phyloP scores from a whole-genome alignment of 768 basidiomycete genomes.

The Mycena crocata region DNA sequence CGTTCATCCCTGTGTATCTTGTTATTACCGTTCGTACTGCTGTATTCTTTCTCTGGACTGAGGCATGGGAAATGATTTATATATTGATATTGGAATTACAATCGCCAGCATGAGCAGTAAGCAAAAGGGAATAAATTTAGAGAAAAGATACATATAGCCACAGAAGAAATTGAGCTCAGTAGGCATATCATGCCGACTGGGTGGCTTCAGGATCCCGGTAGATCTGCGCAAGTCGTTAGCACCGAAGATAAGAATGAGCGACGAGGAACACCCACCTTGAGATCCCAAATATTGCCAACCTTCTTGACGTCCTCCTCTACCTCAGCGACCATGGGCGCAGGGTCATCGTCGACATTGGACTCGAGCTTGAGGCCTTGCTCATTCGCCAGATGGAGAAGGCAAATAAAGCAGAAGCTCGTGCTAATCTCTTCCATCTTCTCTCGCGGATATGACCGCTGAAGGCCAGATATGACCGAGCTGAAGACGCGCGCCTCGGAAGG shows the following conservation, averaged over 20 bases:
- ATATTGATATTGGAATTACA: constrained; percentile 25
- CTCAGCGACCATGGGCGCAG: constrained; percentile 49
- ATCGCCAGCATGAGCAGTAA: constrained; percentile 16
- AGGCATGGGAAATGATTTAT: too few species aligned
- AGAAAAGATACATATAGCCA: constrained; percentile 11
- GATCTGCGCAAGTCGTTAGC: constrained; percentile 45
- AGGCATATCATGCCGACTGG: constrained; percentile 30
- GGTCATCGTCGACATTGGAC: constrained; percentile 52
- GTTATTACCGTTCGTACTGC: constrained; percentile 7
- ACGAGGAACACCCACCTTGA: constrained; percentile 64
- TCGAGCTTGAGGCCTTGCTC: constrained; percentile 93
- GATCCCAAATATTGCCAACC: constrained; percentile 80
- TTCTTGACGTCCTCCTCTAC: constrained; percentile 56
- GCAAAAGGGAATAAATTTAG: constrained; percentile 28
- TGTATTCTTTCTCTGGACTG: constrained; percentile 19
- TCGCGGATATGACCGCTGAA: constrained; percentile 85
- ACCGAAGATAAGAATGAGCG: background rate
- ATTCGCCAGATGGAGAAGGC: constrained; percentile 94
- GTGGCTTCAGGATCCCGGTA: constrained; percentile 57
- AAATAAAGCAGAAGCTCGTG: constrained; percentile 99
- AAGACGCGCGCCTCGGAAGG: constrained; percentile 77
- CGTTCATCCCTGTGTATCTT: constrained; percentile 11
- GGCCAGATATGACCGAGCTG: constrained; percentile 82
- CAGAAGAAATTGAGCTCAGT: too few species aligned
- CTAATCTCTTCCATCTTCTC: constrained; percentile 99